Evolutionary conservation across 768 basidiomycete genomes (phyloP).

Genomic region (Suillus alpinus): DNA sequence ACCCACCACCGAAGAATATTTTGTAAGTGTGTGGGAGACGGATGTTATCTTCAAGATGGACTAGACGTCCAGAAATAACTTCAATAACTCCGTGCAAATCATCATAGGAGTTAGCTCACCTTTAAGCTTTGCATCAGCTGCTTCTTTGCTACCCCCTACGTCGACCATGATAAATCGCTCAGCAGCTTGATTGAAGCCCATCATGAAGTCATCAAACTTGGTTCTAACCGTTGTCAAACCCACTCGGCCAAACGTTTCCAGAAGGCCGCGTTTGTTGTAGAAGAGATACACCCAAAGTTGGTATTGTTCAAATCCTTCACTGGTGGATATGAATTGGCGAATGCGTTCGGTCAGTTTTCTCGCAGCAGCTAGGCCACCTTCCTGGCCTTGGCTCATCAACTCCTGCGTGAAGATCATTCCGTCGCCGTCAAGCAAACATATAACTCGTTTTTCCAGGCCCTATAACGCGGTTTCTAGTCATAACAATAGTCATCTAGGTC

Average conservation of each 20-base stretch:
- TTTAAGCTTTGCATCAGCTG: slow-evolving; percentile 74
- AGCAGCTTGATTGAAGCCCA: slow-evolving; percentile 69
- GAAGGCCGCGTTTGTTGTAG: slow-evolving; percentile 59
- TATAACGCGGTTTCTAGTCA: slow-evolving; percentile 8
- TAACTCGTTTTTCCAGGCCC: slow-evolving; percentile 34
- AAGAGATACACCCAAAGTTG: slow-evolving; percentile 65
- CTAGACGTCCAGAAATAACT: slow-evolving; percentile 21
- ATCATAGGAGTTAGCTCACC: slow-evolving; percentile 35
- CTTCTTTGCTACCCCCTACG: slow-evolving; percentile 70
- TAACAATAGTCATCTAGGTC: not conserved
- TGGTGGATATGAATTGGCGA: slow-evolving; percentile 18
- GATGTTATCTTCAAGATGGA: slow-evolving; percentile 37
- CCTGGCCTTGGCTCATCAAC: slow-evolving; percentile 51
- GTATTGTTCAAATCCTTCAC: slow-evolving; percentile 25
- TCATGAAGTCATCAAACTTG: slow-evolving; percentile 61
- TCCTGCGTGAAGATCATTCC: slow-evolving; percentile 54
- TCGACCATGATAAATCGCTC: slow-evolving; percentile 69
- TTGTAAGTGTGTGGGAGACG: slow-evolving; percentile 62
- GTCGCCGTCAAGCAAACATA: slow-evolving; percentile 64
- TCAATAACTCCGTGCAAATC: not conserved
- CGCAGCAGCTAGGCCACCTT: slow-evolving; percentile 58
- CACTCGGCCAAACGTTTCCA: slow-evolving; percentile 43
- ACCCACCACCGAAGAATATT: slow-evolving; percentile 64
- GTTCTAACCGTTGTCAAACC: slow-evolving; percentile 32
- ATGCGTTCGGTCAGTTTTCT: slow-evolving; percentile 38